Evolutionary conservation across 805 yeast species (phyloP).

Genomic region (Soucietia sequanensis): DNA sequence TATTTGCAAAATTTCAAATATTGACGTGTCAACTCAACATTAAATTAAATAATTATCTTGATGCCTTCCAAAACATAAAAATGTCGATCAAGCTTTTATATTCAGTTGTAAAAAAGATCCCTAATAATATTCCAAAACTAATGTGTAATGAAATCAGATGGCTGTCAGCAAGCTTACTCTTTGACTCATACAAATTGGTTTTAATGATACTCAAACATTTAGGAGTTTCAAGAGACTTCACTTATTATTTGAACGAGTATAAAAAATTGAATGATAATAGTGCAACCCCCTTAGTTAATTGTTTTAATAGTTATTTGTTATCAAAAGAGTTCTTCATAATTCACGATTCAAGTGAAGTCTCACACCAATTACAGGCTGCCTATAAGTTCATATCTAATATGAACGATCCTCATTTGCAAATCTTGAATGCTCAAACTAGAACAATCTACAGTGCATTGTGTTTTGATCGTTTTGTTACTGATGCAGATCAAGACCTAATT

Average conservation of each 20-base stretch:
- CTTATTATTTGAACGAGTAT: slow-evolving; percentile 53
- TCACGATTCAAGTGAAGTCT: neutral
- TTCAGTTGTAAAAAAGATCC: slow-evolving; percentile 48
- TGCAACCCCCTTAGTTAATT: slow-evolving; percentile 21
- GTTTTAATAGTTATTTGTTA: slow-evolving; percentile 10
- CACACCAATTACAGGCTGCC: too few relatives aligned
- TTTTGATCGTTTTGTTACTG: too few relatives aligned
- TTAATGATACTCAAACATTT: slow-evolving; percentile 41
- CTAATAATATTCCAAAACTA: slow-evolving; percentile 14
- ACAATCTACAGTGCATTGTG: too few relatives aligned
- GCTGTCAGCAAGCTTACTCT: slow-evolving; percentile 32
- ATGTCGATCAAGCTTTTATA: slow-evolving; percentile 51
- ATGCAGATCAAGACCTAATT: too few relatives aligned
- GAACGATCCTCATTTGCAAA: too few relatives aligned
- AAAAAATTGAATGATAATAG: slow-evolving; percentile 31
- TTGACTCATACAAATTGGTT: slow-evolving; percentile 37
- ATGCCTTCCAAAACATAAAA: slow-evolving; percentile 42
- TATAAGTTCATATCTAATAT: too few relatives aligned
- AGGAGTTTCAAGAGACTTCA: slow-evolving; percentile 60
- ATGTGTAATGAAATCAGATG: slow-evolving; percentile 29
- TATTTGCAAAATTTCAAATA: slow-evolving; percentile 36
- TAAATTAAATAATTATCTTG: slow-evolving; percentile 15
- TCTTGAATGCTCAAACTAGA: too few relatives aligned
- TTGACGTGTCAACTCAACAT: slow-evolving; percentile 23
- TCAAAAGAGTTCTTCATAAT: neutral